A percentile compares a stretch with the other conserved stretches of the same genome.
phyloP scores from a whole-genome alignment of 2,329 filamentous ascomycete species.

The Botrytis pseudocinerea region DNA sequence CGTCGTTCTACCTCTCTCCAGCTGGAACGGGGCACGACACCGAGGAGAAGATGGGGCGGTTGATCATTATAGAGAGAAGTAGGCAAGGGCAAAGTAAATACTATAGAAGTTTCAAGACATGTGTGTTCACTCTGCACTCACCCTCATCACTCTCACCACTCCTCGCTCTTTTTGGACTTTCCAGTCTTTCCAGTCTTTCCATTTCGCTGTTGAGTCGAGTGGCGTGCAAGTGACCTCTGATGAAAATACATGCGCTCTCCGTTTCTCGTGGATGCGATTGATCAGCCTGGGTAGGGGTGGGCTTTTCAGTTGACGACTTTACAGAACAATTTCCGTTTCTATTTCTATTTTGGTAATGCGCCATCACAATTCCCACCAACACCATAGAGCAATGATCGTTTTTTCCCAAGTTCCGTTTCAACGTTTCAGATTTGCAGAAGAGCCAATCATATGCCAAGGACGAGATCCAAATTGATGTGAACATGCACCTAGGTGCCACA shows the following conservation, averaged over 20 bases:
- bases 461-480: neutral
- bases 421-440: conserved; percentile 14
- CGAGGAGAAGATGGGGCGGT: neutral
- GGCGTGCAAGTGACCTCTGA: neutral
- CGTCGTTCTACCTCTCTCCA: neutral
- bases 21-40: neutral
- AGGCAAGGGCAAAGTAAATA: neutral
- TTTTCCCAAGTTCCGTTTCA: conserved; percentile 1
- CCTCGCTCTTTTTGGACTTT: too few relatives aligned
- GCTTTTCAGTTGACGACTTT: neutral
- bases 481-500: neutral
- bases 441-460: neutral
- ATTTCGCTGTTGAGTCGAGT: neutral
- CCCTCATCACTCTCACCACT: neutral
- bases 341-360: conserved; percentile 6
- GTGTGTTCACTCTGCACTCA: neutral
- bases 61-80: neutral
- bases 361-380: conserved; percentile 10
- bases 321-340: neutral
- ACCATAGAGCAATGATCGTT: conserved; percentile 1
- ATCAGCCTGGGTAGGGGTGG: neutral
- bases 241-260: neutral
- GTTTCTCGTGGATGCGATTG: neutral
- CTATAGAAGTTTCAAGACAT: neutral
- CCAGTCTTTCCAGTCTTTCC: neutral